Base-by-base conservation (phyloP, 2,329 filamentous ascomycete species). In the Thielaviopsis euricoi region DNA sequence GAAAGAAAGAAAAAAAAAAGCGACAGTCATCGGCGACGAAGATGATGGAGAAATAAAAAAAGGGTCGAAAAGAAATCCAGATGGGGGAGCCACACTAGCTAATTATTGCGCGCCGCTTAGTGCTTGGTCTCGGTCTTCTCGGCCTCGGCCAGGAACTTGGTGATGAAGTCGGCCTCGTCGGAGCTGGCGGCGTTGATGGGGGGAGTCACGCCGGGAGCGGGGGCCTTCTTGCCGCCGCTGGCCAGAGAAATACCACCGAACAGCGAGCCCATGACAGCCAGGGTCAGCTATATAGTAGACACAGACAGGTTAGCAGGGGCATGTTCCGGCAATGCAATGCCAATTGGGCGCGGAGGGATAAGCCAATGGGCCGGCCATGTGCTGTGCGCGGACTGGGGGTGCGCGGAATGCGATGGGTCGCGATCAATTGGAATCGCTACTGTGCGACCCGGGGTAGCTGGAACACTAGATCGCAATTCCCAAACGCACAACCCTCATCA, bases 141-240 rank as follows among this genome's bases (percentile, higher is more conserved):
- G 21, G 53, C 37, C 25, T 61, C 56, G 12, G 59, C 55, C n/a
- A 61, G 76, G 73, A 70, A 82, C 79, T 81, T 80, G 53, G 58
- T 60, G 74, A 82, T 81, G 71, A 82, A 82, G 68, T 81, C 77
- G 69, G 76, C 78, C 73, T 82, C 79, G 67, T 81, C 79, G 65
- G 78, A 73, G 71, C 74, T 80, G 56, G 77, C 75, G 61, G 79
- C 79, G 69, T 82, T 81, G 73, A 82, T 79, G 55, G 79, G 79
- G 62, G 79, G 79, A 54, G 75, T 68, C 60, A 74, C 71, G 52
- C 67, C 65, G 62, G 75, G 73, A 50, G 71, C 66, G 60, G 72
- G 69, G 53, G 68, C 64, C 63, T 70, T 70, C 67, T 73, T 68
- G 61, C 78, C 74, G 53, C 71, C 68, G 58, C 71, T 60, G 57